Evolutionary conservation across 768 basidiomycete species (phyloP).

Genomic region (Kwoniella heveanensis): DNA sequence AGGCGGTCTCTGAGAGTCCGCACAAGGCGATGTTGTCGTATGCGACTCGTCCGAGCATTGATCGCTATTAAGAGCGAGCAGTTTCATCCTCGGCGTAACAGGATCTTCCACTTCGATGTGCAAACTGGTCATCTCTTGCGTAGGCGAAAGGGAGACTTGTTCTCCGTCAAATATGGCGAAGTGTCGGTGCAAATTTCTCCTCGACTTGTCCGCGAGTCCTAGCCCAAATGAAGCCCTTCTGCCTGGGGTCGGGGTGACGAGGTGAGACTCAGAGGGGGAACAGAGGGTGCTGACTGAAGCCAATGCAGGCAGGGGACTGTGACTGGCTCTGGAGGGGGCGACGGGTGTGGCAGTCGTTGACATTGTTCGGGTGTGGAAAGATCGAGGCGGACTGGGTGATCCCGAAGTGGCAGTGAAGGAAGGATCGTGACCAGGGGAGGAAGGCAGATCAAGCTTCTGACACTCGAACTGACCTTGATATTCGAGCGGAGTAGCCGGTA

Average conservation of each 20-base stretch:
- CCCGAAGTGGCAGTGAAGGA: not conserved
- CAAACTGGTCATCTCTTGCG: not conserved
- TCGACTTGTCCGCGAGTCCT: slow-evolving; percentile 5
- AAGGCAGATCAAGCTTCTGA: not conserved
- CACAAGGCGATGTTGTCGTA: not conserved
- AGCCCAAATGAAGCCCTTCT: not conserved
- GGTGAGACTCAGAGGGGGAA: not conserved
- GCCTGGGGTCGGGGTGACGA: not conserved
- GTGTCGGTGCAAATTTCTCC: slow-evolving; percentile 19
- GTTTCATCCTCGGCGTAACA: not conserved
- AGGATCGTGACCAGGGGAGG: not conserved
- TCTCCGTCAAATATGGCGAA: slow-evolving; percentile 24
- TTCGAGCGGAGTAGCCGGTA: not conserved
- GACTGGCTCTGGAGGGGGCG: not conserved
- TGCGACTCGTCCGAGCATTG: not conserved
- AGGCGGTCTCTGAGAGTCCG: not conserved
- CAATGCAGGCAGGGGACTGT: slow-evolving; percentile 7
- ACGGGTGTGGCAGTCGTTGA: slow-evolving; percentile 8
- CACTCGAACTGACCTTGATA: not conserved
- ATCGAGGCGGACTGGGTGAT: slow-evolving; percentile 1
- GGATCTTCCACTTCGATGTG: slow-evolving; percentile 7
- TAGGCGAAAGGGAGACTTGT: slow-evolving; percentile 16
- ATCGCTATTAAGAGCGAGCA: not conserved
- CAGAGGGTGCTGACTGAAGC: slow-evolving; percentile 5
- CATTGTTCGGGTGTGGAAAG: slow-evolving; percentile 1